These are phyloP conservation scores for Pseudogymnoascus sp. DNA, from an alignment of 2,329 filamentous ascomycete species.

Conservation along the genomic window DNA sequence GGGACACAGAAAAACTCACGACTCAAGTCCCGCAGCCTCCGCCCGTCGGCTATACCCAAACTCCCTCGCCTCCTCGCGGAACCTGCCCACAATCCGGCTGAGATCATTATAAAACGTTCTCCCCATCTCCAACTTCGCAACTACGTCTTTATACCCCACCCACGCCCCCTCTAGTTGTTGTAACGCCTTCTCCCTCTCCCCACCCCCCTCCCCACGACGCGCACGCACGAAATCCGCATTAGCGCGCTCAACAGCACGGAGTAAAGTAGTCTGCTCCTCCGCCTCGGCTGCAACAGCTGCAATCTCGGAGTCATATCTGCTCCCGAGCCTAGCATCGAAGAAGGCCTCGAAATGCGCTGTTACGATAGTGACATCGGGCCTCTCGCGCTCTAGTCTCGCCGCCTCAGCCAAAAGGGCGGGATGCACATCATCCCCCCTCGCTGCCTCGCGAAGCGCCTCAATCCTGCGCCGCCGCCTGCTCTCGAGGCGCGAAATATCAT, in stretches of 20 bases:
- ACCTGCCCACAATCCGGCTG: constrained; percentile 76
- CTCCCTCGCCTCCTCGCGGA: constrained; percentile 70
- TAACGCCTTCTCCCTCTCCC: constrained; percentile 76
- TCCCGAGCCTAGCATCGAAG: constrained; percentile 69
- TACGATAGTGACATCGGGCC: constrained; percentile 76
- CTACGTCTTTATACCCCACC: constrained; percentile 92
- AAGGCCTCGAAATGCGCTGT: constrained; percentile 88
- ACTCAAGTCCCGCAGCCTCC: constrained; percentile 73
- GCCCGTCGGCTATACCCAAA: constrained; percentile 77
- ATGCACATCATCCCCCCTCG: constrained; percentile 82
- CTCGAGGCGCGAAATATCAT: constrained; percentile 79
- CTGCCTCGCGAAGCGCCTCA: constrained; percentile 71
- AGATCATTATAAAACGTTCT: constrained; percentile 97
- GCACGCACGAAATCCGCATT: constrained; percentile 73
- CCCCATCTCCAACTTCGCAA: constrained; percentile 83
- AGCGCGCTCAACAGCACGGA: constrained; percentile 63
- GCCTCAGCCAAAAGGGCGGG: constrained; percentile 77
- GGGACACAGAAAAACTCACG: constrained; percentile 43
- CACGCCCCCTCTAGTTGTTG: constrained; percentile 88
- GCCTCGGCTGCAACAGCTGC: constrained; percentile 65
- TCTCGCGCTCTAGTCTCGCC: constrained; percentile 75
- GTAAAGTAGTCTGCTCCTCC: constrained; percentile 67
- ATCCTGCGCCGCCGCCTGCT: constrained; percentile 72
- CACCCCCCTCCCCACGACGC: constrained; percentile 52
- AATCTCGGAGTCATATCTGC: constrained; percentile 73